Conservation (phyloP, 768 basidiomycete genomes). For the Exsudoporus frostii region DNA sequence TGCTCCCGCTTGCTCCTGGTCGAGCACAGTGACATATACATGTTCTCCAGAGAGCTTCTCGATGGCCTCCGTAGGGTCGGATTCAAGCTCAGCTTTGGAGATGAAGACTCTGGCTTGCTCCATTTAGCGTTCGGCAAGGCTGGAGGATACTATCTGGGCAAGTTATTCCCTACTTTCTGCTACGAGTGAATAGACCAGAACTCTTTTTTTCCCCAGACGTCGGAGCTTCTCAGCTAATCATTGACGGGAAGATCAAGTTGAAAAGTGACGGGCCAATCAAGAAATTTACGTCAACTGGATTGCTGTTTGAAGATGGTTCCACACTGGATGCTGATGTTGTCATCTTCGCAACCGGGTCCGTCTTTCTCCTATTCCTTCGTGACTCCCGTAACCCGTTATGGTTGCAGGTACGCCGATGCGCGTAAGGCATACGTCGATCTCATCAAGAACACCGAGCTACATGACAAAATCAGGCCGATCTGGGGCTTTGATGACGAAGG, state of each 20-base stretch:
- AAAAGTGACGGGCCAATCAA: slow-evolving; percentile 23
- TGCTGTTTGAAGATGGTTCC: slow-evolving; percentile 29
- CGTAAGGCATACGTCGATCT: slow-evolving; percentile 17
- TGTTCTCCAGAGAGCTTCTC: slow-evolving; percentile 41
- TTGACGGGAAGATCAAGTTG: slow-evolving; percentile 47
- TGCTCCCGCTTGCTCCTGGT: slow-evolving; percentile 7
- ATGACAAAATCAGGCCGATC: slow-evolving; percentile 20
- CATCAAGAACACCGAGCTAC: slow-evolving; percentile 19
- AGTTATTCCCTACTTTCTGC: background rate
- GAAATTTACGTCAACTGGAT: slow-evolving; percentile 34
- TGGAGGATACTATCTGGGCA: slow-evolving; percentile 70
- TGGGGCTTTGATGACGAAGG: slow-evolving; percentile 35
- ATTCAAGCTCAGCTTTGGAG: slow-evolving; percentile 52
- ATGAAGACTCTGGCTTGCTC: slow-evolving; percentile 49
- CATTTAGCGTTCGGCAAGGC: slow-evolving; percentile 45
- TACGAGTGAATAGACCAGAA: background rate
- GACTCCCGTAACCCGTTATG: background rate
- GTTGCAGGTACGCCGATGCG: slow-evolving; percentile 19
- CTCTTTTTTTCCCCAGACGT: slow-evolving; percentile 30
- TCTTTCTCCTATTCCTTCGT: background rate
- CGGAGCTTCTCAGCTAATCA: slow-evolving; percentile 41
- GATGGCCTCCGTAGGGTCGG: slow-evolving; percentile 56
- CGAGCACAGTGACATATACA: background rate
- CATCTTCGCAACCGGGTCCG: slow-evolving; percentile 29
- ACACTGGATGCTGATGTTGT: slow-evolving; percentile 45